Evolutionary conservation across 192 early-diverging fungal genomes (phyloP), one percentile per base, ranked within the genome.

Genomic region (Coemansia sp.): DNA sequence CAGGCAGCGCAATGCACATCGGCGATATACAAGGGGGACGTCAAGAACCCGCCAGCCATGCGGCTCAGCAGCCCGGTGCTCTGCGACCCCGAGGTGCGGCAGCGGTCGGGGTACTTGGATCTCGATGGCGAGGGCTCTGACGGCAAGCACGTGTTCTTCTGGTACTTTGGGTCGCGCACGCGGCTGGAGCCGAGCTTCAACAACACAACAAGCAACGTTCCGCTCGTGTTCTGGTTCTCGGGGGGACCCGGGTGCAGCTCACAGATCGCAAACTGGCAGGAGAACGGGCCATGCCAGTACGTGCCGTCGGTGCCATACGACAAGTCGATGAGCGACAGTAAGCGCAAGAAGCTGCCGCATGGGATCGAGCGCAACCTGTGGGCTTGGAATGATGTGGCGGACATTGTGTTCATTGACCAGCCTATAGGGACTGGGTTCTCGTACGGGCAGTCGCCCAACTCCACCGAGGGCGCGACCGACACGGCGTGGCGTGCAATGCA

Each of bases 51-150:
- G 10, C 79, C 79, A 18, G 52, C 71, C 1, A 82, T 94, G 71
- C 88, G 91, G 34, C 77, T 89, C 35, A 90, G 88, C 66, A 69
- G 85, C 60, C 91, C 91, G 26, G 65, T 67, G 30, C 84, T 98
- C 36, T 99, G 97, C 76, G 97, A 99, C 75, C 85, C 88, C 24
- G 77, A 86, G 33, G 96, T 96, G 59, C 90, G 92, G 68, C 96
- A 97, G 86, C 87, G 86, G 67, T 92, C 91, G 16, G 92, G 91
- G 41, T 91, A 93, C 71, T 59, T 93, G 15, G 89, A 91, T 70
- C 41, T 84, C 62, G 87, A 68, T 0, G 85, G 89, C 69, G 7
- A 68, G 0, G 85, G 89, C 69, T 1, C 21, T 30, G 34, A 59
- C 26, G 24, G n/a, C 15, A 68, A 66, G 53, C 85, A 88, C 64